These are phyloP conservation scores for Neurospora crassa DNA, from an alignment of 2,329 filamentous ascomycete genomes.

Conservation along the genomic window DNA sequence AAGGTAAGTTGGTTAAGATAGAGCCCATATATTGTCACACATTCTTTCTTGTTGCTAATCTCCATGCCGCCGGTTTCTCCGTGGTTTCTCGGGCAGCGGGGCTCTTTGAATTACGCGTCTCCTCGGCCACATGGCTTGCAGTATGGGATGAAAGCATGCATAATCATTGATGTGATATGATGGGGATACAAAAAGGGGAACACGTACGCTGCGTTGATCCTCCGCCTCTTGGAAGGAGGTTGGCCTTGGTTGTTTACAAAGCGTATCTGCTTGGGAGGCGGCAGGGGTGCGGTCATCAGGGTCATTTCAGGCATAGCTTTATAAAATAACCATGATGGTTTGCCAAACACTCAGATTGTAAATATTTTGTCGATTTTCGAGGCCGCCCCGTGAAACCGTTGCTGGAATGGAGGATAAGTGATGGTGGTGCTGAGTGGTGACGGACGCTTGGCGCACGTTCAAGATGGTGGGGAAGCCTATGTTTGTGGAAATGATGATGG, in stretches of 20 bases:
- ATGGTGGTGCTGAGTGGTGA: background rate
- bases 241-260: conserved; percentile 78
- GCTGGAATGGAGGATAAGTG: background rate
- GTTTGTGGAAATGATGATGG: background rate
- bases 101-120: background rate
- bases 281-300: conserved; percentile 31
- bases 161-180: background rate
- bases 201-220: conserved; percentile 69
- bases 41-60: background rate
- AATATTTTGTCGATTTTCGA: conserved; percentile 4
- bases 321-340: conserved; percentile 26
- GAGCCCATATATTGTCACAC: background rate
- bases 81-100: background rate
- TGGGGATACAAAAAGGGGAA: conserved; percentile 6
- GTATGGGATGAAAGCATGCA: background rate
- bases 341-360: background rate
- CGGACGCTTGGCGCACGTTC: background rate
- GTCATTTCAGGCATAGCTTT: conserved; percentile 30
- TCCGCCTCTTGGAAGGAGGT: conserved; percentile 66
- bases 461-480: background rate
- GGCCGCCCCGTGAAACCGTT: background rate
- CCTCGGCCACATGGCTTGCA: background rate
- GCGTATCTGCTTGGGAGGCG: conserved; percentile 53
- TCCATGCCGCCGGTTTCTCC: background rate
- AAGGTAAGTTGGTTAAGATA: conserved; percentile 4